Percentiles rank a stretch among this genome's conserved stretches.
Conservation (phyloP, 345 rosid genomes). For the Eucalyptus albens region DNA sequence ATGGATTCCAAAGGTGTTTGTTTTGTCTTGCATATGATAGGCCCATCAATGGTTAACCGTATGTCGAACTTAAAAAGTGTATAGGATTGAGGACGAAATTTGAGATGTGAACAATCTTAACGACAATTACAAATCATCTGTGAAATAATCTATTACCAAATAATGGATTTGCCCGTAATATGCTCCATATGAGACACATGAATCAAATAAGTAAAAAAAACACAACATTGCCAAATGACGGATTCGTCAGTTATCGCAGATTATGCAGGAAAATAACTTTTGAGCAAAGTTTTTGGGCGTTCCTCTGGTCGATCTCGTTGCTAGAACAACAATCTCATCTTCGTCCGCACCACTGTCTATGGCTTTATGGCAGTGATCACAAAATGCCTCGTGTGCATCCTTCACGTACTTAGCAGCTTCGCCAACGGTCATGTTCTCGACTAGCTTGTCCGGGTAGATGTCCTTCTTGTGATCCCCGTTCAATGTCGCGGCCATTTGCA, state of each 20-base stretch:
- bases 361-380: constrained; percentile 25
- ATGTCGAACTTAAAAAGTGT: neutral
- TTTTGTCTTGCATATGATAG: neutral
- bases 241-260: constrained; percentile 16
- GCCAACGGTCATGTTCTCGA: constrained; percentile 43
- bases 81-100: neutral
- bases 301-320: neutral
- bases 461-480: constrained; percentile 47
- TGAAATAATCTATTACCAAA: neutral
- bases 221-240: neutral
- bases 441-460: constrained; percentile 31
- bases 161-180: neutral
- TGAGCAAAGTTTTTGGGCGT: constrained; percentile 1
- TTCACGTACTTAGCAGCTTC: constrained; percentile 38
- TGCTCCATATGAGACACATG: neutral
- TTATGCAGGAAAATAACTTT: constrained; percentile 25
- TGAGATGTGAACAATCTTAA: neutral
- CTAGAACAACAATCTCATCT: constrained; percentile 2
- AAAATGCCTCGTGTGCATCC: constrained; percentile 25
- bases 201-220: neutral
- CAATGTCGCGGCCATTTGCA: constrained; percentile 46
- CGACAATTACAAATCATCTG: neutral
- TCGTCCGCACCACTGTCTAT: constrained; percentile 26
- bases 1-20: neutral
- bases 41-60: neutral